phyloP scores from a whole-genome alignment of 179 eudicot genomes.

The Vitellaria paradoxa region DNA sequence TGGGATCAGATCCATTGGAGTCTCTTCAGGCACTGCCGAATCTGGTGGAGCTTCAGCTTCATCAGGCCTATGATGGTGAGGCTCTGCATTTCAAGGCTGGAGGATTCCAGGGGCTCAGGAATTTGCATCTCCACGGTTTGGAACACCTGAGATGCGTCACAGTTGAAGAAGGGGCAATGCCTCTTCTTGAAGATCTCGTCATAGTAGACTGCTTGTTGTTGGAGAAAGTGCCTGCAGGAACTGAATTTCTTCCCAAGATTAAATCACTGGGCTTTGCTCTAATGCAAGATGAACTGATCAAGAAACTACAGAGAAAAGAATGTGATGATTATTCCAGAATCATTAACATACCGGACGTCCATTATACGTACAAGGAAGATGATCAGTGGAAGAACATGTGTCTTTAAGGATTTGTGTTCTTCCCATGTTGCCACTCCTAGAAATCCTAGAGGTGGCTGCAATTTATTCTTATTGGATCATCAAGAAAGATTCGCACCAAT shows the following conservation, averaged over 20 bases:
- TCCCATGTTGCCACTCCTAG: slow-evolving; percentile 4
- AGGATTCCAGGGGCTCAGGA: slow-evolving; percentile 7
- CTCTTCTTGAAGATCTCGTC: slow-evolving; percentile 1
- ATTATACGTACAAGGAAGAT: not conserved
- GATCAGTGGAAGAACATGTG: not conserved
- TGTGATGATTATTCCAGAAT: not conserved
- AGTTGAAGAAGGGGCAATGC: not conserved
- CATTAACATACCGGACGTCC: not conserved
- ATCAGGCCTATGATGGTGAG: slow-evolving; percentile 14
- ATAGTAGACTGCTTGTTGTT: not conserved
- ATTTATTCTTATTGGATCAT: no score
- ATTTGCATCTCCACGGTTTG: not conserved
- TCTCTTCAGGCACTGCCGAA: slow-evolving; percentile 16
- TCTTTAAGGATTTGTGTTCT: not conserved
- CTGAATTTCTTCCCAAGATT: slow-evolving; percentile 6
- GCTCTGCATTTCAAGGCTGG: slow-evolving; percentile 9
- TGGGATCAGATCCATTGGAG: slow-evolving; percentile 11
- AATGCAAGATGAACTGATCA: slow-evolving; percentile 9
- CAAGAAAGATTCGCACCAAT: no score
- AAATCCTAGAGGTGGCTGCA: no score
- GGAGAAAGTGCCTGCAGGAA: slow-evolving; percentile 13
- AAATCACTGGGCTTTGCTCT: not conserved
- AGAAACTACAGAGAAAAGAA: not conserved
- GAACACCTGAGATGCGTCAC: no score
- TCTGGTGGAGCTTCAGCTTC: slow-evolving; percentile 13